Evolutionary conservation across 148 eudicot genomes (phyloP), one percentile per base, ranked within the genome.

Genomic region (Fagopyrum homotropicum): DNA sequence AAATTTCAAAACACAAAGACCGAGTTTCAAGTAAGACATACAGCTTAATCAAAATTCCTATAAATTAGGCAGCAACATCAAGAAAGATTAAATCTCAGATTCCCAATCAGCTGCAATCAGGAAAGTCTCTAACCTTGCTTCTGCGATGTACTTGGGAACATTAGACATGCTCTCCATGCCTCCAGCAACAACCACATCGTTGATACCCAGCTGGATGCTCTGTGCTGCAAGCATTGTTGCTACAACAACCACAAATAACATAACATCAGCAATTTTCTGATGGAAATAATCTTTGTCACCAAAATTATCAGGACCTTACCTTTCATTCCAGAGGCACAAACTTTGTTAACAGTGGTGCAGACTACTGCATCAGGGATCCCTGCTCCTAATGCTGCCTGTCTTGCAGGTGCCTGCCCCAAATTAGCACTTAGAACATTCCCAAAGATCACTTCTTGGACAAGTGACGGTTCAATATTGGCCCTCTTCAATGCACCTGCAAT

Each of bases 91-190:
- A 14, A 66, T 35, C 1, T 63, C 45, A 66, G 2, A 14, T 35
- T 35, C 2, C 29, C 45, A 66, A 12, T 57, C 9, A 57, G 63
- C 30, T 29, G 22, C 30, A 22, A 57, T 66, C 19, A 66, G 74
- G 54, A 45, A n/a, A 74, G 59, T 48, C 22, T 72, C 56, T 50
- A 79, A 94, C 97, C 98, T 95, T 72, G 96, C 91, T 79, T 95
- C 93, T 44, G 97, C 91, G 71, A 95, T 63, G 77, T 95, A 95
- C 82, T 95, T 95, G 8, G 97, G 98, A 69, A 79, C 90, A 77
- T 95, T 95, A 45, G 98, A 95, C 98, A 95, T 95, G 93, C 97
- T 95, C 77, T 95, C 98, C 98, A 95, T 95, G 80, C 98, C 98
- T 84, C 98, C 98, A 59, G 98, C 92, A 73, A 95, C 93, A 76